Evolutionary conservation across 352 stramenopile species (phyloP), one percentile per base, ranked within the genome.

Genomic region (Pythium utonaiense): DNA sequence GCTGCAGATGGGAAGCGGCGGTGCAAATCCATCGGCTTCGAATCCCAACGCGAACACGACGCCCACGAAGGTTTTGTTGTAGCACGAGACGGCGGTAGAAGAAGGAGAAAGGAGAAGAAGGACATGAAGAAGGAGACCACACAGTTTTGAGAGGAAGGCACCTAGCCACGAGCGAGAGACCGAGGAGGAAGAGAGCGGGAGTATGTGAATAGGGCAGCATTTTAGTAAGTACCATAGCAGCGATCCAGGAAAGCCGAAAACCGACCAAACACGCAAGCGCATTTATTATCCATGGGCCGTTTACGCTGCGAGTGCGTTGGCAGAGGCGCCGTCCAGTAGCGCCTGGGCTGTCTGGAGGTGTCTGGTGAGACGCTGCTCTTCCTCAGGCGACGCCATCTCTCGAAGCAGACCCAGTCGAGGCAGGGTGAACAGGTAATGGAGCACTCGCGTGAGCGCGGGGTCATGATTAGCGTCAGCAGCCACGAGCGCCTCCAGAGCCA

Each of bases 1-100:
- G 25, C 41, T 65, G 9, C 58, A 65, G 40, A 64, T 64, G 57
- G 50, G 48, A 24, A 27, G 33, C 9, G 41, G 50, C 16, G 48
- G 57, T 7, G 44, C 57, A 0, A 53, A 31, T 34, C 28, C 42
- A 12, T 44, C 41, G 3, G 50, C 36, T 12, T 50, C 56, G 30
- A 40, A 19, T 17, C 30, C 44, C 13, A 28, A 31, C 27, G 49
- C 49, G 12, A 47, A 47, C 40, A 47, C 40, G 40, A 47, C 40
- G 5, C 40, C 40, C 16, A 47, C 40, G 40, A 47, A 47, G 40
- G 40, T 47, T 47, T 19, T 47, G 9, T 47, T 47, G 40, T 47
- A 47, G 40, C 40, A 47, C 40, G 40, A 47, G 40, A 47, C 4
- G 14, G 40, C 28, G 7, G 33, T n/a, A 3, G 40, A 47, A 17